phyloP scores from a whole-genome alignment of 2,329 filamentous ascomycete genomes.

The Colletotrichum sublineola region DNA sequence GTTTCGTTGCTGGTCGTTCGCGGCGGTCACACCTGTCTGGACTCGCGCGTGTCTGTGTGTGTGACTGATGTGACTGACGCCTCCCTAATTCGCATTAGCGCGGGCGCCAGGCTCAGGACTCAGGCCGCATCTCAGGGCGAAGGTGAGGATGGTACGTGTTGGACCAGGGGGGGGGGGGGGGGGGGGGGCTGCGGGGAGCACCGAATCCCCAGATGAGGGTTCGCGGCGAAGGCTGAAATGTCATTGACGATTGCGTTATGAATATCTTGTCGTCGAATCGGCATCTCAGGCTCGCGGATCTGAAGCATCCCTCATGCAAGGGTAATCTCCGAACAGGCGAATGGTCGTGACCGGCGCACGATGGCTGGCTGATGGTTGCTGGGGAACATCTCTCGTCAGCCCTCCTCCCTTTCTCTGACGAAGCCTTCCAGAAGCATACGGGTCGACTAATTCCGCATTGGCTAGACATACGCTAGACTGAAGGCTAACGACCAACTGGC shows the following conservation, averaged over 20 bases:
- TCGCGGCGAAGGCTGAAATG: neutral
- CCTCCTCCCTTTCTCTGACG: neutral
- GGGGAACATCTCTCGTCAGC: neutral
- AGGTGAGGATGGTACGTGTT: neutral
- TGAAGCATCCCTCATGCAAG: neutral
- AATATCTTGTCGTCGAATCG: neutral
- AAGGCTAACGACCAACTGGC: conserved; percentile 16
- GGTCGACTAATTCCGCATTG: neutral
- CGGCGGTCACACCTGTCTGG: neutral
- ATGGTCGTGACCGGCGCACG: neutral
- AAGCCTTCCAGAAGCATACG: conserved; percentile 18
- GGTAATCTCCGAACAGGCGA: neutral
- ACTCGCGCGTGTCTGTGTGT: neutral
- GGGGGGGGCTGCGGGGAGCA: neutral
- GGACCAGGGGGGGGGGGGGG: too few species aligned
- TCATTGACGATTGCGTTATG: neutral
- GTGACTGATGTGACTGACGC: conserved; percentile 10
- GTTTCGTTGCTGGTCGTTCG: conserved; percentile 9
- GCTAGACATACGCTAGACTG: neutral
- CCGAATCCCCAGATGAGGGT: neutral
- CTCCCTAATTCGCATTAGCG: conserved; percentile 38
- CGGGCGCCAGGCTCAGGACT: conserved; percentile 41
- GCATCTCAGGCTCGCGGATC: neutral
- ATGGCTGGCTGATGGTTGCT: neutral
- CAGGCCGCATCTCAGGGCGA: conserved; percentile 15